Percentiles rank a stretch among this genome's conserved stretches.
Conservation (phyloP, 1,284 basidiomycete species). For the Malassezia globosa region DNA sequence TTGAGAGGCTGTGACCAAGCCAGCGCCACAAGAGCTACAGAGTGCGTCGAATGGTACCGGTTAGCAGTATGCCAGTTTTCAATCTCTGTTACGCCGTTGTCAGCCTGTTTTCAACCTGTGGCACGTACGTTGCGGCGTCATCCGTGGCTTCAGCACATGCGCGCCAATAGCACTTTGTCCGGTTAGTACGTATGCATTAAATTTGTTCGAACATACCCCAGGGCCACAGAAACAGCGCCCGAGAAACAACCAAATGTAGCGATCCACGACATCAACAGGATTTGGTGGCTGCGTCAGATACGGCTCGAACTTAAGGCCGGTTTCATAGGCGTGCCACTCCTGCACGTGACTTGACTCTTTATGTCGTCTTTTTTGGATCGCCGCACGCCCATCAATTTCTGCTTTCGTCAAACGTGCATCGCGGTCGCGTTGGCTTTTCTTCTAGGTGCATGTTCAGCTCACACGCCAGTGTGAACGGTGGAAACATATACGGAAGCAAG, state of each 20-base stretch:
- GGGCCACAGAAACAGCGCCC: conserved; percentile 10
- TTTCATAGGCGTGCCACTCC: no score
- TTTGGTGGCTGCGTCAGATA: neutral
- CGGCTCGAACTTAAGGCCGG: no score
- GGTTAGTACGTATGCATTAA: neutral
- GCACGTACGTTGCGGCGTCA: conserved; percentile 32
- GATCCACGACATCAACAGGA: conserved; percentile 8
- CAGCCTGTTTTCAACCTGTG: neutral
- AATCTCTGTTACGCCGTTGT: conserved; percentile 21
- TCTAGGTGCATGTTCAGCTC: neutral
- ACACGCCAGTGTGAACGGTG: neutral
- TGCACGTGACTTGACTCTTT: neutral
- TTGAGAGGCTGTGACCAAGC: conserved; percentile 20
- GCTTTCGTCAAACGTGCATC: no score
- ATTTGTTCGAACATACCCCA: conserved; percentile 7
- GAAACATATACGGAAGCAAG: neutral
- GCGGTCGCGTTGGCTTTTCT: no score
- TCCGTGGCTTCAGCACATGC: conserved; percentile 35
- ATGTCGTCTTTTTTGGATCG: no score
- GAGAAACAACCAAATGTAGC: conserved; percentile 5
- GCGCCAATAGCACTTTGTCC: conserved; percentile 32
- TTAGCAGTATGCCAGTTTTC: conserved; percentile 39
- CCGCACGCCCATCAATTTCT: no score
- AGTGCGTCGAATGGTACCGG: conserved; percentile 41
- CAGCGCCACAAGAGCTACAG: conserved; percentile 33